Evolutionary conservation across 208 protist genomes (phyloP).

Genomic region (Porcisia deanei): DNA sequence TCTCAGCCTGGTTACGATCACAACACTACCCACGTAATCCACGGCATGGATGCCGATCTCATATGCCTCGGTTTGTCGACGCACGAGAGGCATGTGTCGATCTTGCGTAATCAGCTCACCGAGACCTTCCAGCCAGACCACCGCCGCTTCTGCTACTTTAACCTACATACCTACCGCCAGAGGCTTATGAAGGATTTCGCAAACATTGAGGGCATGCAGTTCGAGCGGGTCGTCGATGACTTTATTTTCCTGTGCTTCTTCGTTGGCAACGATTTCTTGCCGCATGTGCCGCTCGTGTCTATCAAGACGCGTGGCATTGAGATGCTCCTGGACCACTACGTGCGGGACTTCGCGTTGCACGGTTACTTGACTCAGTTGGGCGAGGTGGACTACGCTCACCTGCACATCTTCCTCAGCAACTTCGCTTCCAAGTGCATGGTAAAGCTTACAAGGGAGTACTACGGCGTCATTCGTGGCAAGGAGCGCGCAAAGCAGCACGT

Average conservation of each 20-base stretch:
- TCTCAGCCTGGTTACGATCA: slow-evolving; percentile 95
- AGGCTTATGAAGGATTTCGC: slow-evolving; percentile 82
- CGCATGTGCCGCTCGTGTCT: slow-evolving; percentile 97
- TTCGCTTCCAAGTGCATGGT: slow-evolving; percentile 57
- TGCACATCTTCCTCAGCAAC: slow-evolving; percentile 63
- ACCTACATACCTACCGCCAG: slow-evolving; percentile 74
- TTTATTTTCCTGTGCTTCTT: slow-evolving; percentile 99
- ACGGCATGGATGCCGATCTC: slow-evolving; percentile 99
- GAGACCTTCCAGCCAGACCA: slow-evolving; percentile 82
- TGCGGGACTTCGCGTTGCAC: slow-evolving; percentile 64
- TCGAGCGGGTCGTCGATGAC: slow-evolving; percentile 98
- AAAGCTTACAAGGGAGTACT: slow-evolving; percentile 69
- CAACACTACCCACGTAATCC: slow-evolving; percentile 97
- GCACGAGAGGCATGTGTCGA: slow-evolving; percentile 98
- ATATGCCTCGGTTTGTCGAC: slow-evolving; percentile 98
- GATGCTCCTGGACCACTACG: slow-evolving; percentile 90
- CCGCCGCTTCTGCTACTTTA: slow-evolving; percentile 89
- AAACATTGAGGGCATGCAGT: slow-evolving; percentile 79
- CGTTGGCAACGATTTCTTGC: slow-evolving; percentile 99
- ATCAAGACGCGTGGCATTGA: slow-evolving; percentile 98
- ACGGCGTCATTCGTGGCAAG: slow-evolving; percentile 53
- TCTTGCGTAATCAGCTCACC: slow-evolving; percentile 97
- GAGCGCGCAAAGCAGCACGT: slow-evolving; percentile 78
- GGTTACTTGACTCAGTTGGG: slow-evolving; percentile 86
- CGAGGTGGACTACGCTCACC: slow-evolving; percentile 74